phyloP scores from a whole-genome alignment of 805 yeast genomes.

The Ogataea zsoltii region DNA sequence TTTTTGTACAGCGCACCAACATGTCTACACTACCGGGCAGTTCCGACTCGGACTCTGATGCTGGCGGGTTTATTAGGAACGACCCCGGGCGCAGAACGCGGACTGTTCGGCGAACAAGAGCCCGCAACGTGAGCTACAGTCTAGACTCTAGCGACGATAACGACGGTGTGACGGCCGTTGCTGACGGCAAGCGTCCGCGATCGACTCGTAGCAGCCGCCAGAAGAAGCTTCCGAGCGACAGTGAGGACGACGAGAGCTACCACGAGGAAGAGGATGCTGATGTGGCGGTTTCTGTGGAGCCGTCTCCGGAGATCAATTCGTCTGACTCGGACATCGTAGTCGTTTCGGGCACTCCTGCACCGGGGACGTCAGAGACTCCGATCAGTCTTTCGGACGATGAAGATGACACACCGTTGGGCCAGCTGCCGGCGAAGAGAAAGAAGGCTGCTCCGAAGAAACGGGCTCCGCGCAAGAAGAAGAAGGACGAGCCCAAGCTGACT shows the following conservation, averaged over 20 bases:
- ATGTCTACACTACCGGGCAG: too few species aligned
- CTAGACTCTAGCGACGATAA: constrained; percentile 8
- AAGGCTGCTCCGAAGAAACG: constrained; percentile 25
- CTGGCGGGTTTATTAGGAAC: constrained; percentile 45
- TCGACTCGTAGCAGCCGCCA: too few species aligned
- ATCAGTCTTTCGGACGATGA: constrained; percentile 17
- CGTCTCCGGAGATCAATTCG: too few species aligned
- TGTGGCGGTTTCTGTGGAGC: too few species aligned
- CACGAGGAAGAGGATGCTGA: constrained; percentile 15
- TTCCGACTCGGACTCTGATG: constrained; percentile 6
- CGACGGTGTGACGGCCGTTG: constrained; percentile 13
- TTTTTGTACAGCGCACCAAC: too few species aligned
- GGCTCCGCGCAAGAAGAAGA: constrained; percentile 8
- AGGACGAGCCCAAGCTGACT: constrained; percentile 48
- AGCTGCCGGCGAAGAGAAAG: constrained; percentile 13
- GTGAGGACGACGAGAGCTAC: constrained; percentile 13
- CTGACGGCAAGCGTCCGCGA: constrained; percentile 10
- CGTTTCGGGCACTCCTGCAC: constrained; percentile 21
- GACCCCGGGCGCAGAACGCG: constrained; percentile 34
- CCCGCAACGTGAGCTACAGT: constrained; percentile 12
- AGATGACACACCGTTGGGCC: constrained; percentile 19
- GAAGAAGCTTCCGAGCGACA: constrained; percentile 5
- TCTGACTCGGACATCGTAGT: too few species aligned
- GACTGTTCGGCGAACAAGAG: constrained; percentile 12
- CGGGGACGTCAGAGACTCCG: constrained; percentile 13